Evolutionary conservation across 2,329 filamentous ascomycete genomes (phyloP), one percentile per base, ranked within the genome.

Genomic region (Pseudogymnoascus sp.): DNA sequence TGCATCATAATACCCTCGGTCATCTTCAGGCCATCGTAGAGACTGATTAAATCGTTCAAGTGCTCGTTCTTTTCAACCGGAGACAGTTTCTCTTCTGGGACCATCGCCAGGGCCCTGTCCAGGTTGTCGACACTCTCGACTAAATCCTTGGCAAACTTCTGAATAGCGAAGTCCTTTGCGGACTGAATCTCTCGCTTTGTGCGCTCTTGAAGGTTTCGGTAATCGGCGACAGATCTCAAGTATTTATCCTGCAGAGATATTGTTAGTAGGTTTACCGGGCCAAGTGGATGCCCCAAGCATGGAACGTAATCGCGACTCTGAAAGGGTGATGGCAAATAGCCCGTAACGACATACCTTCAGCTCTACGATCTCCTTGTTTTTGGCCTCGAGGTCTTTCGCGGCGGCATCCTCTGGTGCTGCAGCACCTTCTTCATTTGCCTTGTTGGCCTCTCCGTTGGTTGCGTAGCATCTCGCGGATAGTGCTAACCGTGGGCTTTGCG

Each of bases 121-220:
- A 99, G 87, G 82, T 97, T 99, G 79, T 99, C 95, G 72, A 99
- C 87, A 73, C 86, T 91, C 76, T 99, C 95, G 70, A 97, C 86
- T 53, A 99, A 87, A 78, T 99, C 95, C 77, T 91, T 89, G 73
- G 93, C 91, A 78, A 99, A 97, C 70, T 88, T 80, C 75, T 96
- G 91, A 72, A 99, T 95, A 72, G 93, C 95, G 72, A 96, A 99
- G 78, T 96, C 90, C 71, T 88, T 88, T 19, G 93, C 91, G 19
- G 84, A 79, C 77, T 95, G 90, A 75, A 96, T 88, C 70, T 99
- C 95, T 73, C 95, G 91, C 76, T 88, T 85, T 47, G 91, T 96
- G 73, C 95, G 91, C 73, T 97, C 91, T 80, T 97, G 93, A 61
- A 99, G 89, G 80, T 97, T 99, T 75, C 91, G 91, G 85, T 96